Percentiles rank a stretch among this genome's conserved stretches.
phyloP scores from a whole-genome alignment of 176 grass and related monocot species.

The Dendrocalamus sinicus region DNA sequence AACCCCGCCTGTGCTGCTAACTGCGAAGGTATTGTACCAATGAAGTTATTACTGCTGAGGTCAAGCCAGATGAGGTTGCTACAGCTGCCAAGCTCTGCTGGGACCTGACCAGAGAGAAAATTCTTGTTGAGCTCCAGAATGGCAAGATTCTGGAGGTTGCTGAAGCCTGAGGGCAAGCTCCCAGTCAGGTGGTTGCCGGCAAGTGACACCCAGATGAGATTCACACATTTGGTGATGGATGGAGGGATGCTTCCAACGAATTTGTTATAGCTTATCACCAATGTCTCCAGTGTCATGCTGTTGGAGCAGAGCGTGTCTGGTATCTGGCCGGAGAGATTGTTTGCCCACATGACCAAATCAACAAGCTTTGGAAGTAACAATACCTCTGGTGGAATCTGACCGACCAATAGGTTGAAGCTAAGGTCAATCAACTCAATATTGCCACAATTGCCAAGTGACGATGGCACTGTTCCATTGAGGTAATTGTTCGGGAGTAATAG shows the following conservation, averaged over 20 bases:
- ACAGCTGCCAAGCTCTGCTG: slow-evolving; percentile 53
- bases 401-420: slow-evolving; percentile 63
- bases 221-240: slow-evolving; percentile 53
- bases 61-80: slow-evolving; percentile 81
- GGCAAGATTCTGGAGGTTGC: slow-evolving; percentile 61
- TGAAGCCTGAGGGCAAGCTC: slow-evolving; percentile 37
- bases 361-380: slow-evolving; percentile 56
- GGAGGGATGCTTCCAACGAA: slow-evolving; percentile 54
- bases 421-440: slow-evolving; percentile 58
- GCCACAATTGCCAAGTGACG: slow-evolving; percentile 47
- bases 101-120: slow-evolving; percentile 48
- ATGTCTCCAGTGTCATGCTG: slow-evolving; percentile 49
- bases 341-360: slow-evolving; percentile 71
- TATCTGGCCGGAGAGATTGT: slow-evolving; percentile 65
- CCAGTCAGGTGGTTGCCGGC: slow-evolving; percentile 53
- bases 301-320: slow-evolving; percentile 51
- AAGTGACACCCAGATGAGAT: slow-evolving; percentile 66
- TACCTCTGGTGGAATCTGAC: slow-evolving; percentile 47
- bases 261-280: slow-evolving; percentile 70
- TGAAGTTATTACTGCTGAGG: slow-evolving; percentile 54
- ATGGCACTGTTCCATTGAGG: slow-evolving; percentile 48
- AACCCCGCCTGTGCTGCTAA: slow-evolving; percentile 58
- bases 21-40: slow-evolving; percentile 44
- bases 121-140: slow-evolving; percentile 66
- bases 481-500: slow-evolving; percentile 64